Evolutionary conservation across 1,284 basidiomycete genomes (phyloP), one percentile per base, ranked within the genome.

Genomic region (Tilletiopsis washingtonensis): DNA sequence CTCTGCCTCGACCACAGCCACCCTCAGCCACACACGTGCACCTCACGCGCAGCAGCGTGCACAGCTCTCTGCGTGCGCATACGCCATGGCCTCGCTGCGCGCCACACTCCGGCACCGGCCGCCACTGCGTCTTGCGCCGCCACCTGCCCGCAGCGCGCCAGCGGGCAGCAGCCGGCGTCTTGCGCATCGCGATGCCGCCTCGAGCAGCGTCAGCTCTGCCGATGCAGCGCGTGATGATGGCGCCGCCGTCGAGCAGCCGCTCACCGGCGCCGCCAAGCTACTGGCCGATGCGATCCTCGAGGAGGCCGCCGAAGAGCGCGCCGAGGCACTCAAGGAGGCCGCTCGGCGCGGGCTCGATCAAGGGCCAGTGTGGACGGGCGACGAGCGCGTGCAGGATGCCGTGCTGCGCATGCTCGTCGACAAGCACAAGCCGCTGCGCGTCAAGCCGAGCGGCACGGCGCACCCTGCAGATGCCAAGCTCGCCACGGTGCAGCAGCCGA

Each of bases 351-450:
- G 9, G 9, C 9, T n/a, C n/a, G 29, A n/a, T 42, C 40, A 27
- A 40, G 23, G 40, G 26, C 56, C 59, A 2, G 36, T 58, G 6
- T 68, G 67, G 65, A 61, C 61, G 3, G 67, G 65, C 20, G 63
- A 68, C 9, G 67, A 69, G 39, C 49, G 65, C 1, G 34, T 67
- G 0, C 59, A 68, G 39, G 63, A 66, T 39, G 61, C 63, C 1
- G 59, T 69, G 2, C 51, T 66, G 14, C 61, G 67, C 2, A 68
- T 69, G 65, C 50, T 69, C n/a, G 59, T 66, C 55, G 65, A 69
- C 56, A 69, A 67, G 45, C 62, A 69, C 47, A 65, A 68, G 27
- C 67, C 67, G 1, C 38, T 69, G 12, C 45, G 65, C n/a, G 36
- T 58, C 20, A 45, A 12, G 17, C 23, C 39, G 0, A 34, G 39